Evolutionary conservation across 306 rosid genomes (phyloP).

Genomic region (Vachellia collinsii): DNA sequence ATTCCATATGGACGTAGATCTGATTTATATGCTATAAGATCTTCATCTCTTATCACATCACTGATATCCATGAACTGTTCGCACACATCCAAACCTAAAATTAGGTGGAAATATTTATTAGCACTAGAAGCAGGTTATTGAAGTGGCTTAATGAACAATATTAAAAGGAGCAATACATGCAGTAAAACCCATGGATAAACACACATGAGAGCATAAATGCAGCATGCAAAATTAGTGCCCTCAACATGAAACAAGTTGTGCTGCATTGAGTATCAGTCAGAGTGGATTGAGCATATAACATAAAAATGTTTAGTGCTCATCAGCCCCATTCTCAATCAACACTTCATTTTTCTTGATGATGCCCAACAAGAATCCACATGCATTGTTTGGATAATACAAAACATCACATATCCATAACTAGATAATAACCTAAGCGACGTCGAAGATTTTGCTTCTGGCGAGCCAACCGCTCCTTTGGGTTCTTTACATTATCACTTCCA

Average conservation of each 20-base stretch:
- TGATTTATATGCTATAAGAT: conserved; percentile 71
- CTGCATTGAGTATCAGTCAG: background rate
- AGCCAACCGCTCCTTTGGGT: conserved; percentile 88
- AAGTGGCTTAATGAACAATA: conserved; percentile 18
- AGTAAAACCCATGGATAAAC: conserved; percentile 13
- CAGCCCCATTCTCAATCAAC: background rate
- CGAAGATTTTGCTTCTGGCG: conserved; percentile 94
- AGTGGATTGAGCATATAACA: background rate
- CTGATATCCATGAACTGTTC: conserved; percentile 97
- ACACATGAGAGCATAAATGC: conserved; percentile 5
- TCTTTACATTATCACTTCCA: conserved; percentile 68
- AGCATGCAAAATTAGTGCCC: conserved; percentile 2
- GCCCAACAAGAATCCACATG: conserved; percentile 18
- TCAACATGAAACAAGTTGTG: background rate
- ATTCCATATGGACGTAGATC: conserved; percentile 64
- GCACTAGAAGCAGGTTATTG: conserved; percentile 28
- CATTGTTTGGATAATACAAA: background rate
- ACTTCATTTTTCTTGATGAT: background rate
- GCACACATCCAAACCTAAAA: conserved; percentile 85
- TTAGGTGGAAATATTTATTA: conserved; percentile 28
- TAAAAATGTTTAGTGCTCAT: background rate
- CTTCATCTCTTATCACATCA: conserved; percentile 97
- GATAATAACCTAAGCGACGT: conserved; percentile 76
- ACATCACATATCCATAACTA: conserved; percentile 9
- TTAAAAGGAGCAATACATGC: background rate